These are phyloP conservation scores for Pleurotus ostreatus DNA, from an alignment of 768 basidiomycete genomes.

Conservation along the genomic window DNA sequence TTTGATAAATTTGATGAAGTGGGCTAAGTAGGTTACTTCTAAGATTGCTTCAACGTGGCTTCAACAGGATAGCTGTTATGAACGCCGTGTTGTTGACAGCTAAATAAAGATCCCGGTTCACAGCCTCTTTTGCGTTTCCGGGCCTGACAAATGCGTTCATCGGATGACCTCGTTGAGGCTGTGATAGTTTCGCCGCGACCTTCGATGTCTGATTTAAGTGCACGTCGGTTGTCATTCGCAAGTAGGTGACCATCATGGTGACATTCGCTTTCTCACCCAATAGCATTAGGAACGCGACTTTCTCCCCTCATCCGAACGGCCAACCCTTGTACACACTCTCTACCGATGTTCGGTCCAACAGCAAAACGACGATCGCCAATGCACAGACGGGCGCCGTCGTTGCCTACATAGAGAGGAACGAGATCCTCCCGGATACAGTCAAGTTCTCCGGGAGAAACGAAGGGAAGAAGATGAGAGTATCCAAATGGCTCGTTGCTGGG, in stretches of 20 bases:
- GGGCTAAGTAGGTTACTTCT: too few species aligned
- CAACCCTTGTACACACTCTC: not conserved
- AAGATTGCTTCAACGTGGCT: too few species aligned
- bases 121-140: too few species aligned
- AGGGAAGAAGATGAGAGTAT: not conserved
- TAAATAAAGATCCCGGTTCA: too few species aligned
- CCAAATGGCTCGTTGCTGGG: not conserved
- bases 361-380: not conserved
- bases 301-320: not conserved
- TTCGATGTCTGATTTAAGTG: not conserved
- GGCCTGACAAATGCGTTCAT: too few species aligned
- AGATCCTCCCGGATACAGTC: slow-evolving; percentile 4
- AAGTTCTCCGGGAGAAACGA: not conserved
- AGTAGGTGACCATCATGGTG: not conserved
- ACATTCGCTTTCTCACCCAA: slow-evolving; percentile 3
- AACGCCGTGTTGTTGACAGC: too few species aligned
- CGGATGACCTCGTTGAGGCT: too few species aligned
- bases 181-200: not conserved
- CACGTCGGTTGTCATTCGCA: too few species aligned
- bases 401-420: not conserved
- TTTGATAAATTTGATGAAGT: too few species aligned
- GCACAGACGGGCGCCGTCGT: not conserved
- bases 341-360: slow-evolving; percentile 1
- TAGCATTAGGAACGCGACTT: not conserved
- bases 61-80: too few species aligned